Evolutionary conservation across 2,329 filamentous ascomycete genomes (phyloP).

Genomic region (Alternaria hordeiaustralica): DNA sequence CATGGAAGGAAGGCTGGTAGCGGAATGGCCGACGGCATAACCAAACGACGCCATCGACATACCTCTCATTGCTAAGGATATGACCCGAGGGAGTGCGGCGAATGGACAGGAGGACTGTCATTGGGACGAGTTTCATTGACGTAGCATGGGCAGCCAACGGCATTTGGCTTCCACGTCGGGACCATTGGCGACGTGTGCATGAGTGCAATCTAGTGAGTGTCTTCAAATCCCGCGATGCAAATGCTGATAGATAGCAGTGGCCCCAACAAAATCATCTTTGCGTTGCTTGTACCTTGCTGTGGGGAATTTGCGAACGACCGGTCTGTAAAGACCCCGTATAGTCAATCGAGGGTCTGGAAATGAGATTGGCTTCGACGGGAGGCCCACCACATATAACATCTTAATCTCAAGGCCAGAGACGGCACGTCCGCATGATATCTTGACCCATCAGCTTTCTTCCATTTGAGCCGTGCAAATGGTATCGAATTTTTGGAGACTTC

Average conservation of each 20-base stretch:
- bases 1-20: not conserved
- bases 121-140: not conserved
- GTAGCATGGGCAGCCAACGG: not conserved
- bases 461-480: not conserved
- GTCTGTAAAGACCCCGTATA: not conserved
- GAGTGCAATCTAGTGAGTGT: too few relatives aligned
- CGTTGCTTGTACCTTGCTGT: not conserved
- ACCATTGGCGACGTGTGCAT: not conserved
- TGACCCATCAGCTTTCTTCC: not conserved
- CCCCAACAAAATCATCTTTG: not conserved
- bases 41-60: not conserved
- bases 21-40: not conserved
- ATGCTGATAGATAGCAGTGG: not conserved
- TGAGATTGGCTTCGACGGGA: not conserved
- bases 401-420: not conserved
- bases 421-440: not conserved
- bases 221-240: not conserved
- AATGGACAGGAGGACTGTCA: not conserved
- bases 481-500: not conserved
- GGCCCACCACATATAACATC: not conserved
- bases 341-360: not conserved
- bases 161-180: not conserved
- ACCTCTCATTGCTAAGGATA: not conserved
- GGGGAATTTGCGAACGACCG: not conserved
- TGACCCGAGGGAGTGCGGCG: not conserved